phyloP scores from a whole-genome alignment of 2,329 filamentous ascomycete genomes.

The Phyllosticta citriasiana region DNA sequence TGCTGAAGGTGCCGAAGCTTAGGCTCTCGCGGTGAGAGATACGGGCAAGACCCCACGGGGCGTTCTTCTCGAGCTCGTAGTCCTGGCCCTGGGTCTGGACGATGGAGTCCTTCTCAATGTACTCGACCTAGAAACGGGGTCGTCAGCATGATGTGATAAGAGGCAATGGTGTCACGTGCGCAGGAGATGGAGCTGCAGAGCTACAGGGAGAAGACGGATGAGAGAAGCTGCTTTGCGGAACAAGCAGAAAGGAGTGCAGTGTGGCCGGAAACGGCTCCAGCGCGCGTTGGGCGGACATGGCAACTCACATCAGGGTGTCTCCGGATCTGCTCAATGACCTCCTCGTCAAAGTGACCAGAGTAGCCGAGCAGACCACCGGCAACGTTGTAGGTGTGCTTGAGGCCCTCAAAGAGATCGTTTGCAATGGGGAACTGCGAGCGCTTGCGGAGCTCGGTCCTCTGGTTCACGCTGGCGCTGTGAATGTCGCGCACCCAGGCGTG shows the following conservation, averaged over 20 bases:
- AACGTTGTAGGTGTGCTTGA: conserved; percentile 97
- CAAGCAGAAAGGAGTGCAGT: neutral
- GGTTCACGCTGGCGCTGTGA: conserved; percentile 58
- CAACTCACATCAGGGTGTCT: conserved; percentile 89
- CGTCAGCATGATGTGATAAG: conserved; percentile 10
- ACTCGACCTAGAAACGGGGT: conserved; percentile 62
- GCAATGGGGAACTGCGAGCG: conserved; percentile 62
- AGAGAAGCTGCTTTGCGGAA: conserved; percentile 13
- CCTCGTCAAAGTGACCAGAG: conserved; percentile 90
- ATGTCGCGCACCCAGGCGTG: conserved; percentile 87
- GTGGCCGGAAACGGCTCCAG: neutral
- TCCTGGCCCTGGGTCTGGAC: conserved; percentile 57
- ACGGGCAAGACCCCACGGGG: conserved; percentile 97
- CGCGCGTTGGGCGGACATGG: neutral
- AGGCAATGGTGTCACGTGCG: conserved; percentile 3
- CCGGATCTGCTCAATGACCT: conserved; percentile 85
- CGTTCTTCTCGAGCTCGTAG: conserved; percentile 69
- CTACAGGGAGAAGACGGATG: neutral
- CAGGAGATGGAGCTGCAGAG: neutral
- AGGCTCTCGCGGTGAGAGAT: conserved; percentile 87
- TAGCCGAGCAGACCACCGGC: conserved; percentile 78
- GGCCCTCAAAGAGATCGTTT: conserved; percentile 63
- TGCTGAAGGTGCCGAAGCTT: conserved; percentile 90
- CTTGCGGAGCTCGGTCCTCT: conserved; percentile 84
- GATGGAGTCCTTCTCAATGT: conserved; percentile 87